A percentile compares a stretch with the other conserved stretches of the same genome.
These are phyloP conservation scores for Penicillium daleae DNA, from an alignment of 495 filamentous ascomycete species.

Conservation along the genomic window DNA sequence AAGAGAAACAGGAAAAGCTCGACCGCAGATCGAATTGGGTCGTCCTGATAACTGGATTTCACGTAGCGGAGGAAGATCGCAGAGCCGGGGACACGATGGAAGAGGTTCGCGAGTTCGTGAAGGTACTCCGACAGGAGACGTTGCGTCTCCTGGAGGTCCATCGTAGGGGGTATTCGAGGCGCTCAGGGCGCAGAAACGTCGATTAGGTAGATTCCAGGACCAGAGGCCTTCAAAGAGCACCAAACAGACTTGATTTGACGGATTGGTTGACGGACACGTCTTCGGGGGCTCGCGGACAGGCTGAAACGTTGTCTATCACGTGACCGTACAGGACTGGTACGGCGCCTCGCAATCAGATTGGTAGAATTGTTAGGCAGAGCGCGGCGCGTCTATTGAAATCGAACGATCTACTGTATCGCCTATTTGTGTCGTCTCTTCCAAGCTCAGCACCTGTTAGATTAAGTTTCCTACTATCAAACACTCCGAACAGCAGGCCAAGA, in stretches of 20 bases:
- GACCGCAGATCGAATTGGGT: slow-evolving; percentile 89
- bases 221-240: neutral
- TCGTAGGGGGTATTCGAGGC: slow-evolving; percentile 36
- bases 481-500: no score
- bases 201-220: neutral
- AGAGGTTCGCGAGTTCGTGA: slow-evolving; percentile 66
- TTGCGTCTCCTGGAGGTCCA: slow-evolving; percentile 85
- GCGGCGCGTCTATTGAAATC: no score
- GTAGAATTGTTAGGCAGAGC: no score
- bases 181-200: slow-evolving; percentile 23
- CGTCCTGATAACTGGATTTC: slow-evolving; percentile 95
- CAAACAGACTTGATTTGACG: neutral
- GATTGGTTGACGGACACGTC: neutral
- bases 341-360: no score
- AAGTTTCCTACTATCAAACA: no score
- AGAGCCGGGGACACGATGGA: slow-evolving; percentile 90
- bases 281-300: slow-evolving; percentile 11
- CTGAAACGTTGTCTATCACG: slow-evolving; percentile 11
- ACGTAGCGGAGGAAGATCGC: slow-evolving; percentile 95
- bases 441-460: no score
- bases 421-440: no score
- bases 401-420: no score
- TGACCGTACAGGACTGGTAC: neutral
- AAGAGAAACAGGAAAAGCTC: slow-evolving; percentile 96
- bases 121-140: slow-evolving; percentile 67